Evolutionary conservation across 495 filamentous ascomycete genomes (phyloP).

Genomic region (Massariosphaeria phaeospora): DNA sequence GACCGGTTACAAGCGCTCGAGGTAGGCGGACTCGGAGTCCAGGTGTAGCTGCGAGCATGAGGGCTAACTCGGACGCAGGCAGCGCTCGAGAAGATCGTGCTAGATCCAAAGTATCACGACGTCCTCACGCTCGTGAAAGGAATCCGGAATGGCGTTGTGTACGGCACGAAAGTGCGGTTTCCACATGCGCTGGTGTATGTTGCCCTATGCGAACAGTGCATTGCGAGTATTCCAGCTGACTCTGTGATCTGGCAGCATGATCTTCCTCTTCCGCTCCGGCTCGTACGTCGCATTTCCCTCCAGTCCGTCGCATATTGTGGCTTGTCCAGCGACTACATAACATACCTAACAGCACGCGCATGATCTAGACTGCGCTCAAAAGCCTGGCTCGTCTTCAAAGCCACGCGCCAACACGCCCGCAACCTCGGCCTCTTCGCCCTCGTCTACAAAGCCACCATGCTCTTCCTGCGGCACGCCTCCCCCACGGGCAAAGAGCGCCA

Average conservation of each 20-base stretch:
- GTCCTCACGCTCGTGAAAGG: constrained; percentile 79
- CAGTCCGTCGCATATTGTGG: background rate
- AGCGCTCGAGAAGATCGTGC: constrained; percentile 60
- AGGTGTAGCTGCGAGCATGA: no score
- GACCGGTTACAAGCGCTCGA: constrained; percentile 29
- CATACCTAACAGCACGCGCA: background rate
- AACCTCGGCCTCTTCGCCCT: constrained; percentile 89
- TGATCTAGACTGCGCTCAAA: constrained; percentile 67
- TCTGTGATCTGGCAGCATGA: constrained; percentile 57
- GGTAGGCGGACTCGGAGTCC: constrained; percentile 9
- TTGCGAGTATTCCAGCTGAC: constrained; percentile 4
- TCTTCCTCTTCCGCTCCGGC: constrained; percentile 88
- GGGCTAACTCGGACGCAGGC: no score
- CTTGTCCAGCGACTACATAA: background rate
- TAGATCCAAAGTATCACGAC: constrained; percentile 78
- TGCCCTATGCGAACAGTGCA: background rate
- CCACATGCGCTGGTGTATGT: constrained; percentile 88
- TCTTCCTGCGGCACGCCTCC: constrained; percentile 61
- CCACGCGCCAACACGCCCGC: constrained; percentile 82
- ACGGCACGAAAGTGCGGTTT: constrained; percentile 96
- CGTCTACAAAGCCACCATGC: constrained; percentile 78
- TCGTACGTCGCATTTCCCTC: constrained; percentile 51
- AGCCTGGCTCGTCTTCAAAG: constrained; percentile 67
- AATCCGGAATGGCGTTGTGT: constrained; percentile 92
- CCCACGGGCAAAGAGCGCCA: constrained; percentile 58